Evolutionary conservation across 768 basidiomycete species (phyloP).

Genomic region (Amanita phalloides): DNA sequence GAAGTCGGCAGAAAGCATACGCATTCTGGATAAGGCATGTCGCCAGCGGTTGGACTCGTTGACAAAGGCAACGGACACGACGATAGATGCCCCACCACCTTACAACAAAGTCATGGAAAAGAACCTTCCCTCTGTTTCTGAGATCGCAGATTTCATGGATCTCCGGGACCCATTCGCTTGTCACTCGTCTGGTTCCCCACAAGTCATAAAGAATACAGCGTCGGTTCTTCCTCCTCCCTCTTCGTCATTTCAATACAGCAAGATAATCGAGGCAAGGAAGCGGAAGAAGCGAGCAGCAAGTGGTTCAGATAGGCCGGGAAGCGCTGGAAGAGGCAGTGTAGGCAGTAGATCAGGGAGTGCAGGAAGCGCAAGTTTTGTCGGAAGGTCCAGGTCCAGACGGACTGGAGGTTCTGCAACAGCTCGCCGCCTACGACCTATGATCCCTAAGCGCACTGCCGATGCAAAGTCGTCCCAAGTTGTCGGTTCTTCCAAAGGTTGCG

Average conservation of each 20-base stretch:
- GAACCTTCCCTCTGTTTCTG: background rate
- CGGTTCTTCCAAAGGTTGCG: background rate
- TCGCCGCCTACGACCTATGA: background rate
- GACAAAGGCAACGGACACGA: background rate
- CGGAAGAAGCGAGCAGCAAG: background rate
- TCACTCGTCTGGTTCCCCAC: background rate
- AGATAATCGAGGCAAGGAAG: background rate
- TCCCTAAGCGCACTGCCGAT: background rate
- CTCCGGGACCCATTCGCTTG: slow-evolving; percentile 1
- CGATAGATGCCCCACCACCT: background rate
- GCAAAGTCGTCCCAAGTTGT: background rate
- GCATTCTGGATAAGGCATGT: background rate
- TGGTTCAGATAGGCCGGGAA: background rate
- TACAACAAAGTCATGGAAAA: background rate
- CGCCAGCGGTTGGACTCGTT: background rate
- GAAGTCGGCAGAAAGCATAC: background rate
- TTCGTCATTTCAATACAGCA: background rate
- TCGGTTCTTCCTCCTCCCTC: background rate
- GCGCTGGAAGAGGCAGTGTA: background rate
- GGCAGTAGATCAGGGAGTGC: background rate
- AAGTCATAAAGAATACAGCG: background rate
- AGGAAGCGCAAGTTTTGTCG: background rate
- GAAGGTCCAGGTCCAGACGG: background rate
- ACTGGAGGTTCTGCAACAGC: background rate
- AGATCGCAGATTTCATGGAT: slow-evolving; percentile 1